Base-by-base conservation (phyloP, 2,329 filamentous ascomycete species). In the Ophiostoma perfectum region DNA sequence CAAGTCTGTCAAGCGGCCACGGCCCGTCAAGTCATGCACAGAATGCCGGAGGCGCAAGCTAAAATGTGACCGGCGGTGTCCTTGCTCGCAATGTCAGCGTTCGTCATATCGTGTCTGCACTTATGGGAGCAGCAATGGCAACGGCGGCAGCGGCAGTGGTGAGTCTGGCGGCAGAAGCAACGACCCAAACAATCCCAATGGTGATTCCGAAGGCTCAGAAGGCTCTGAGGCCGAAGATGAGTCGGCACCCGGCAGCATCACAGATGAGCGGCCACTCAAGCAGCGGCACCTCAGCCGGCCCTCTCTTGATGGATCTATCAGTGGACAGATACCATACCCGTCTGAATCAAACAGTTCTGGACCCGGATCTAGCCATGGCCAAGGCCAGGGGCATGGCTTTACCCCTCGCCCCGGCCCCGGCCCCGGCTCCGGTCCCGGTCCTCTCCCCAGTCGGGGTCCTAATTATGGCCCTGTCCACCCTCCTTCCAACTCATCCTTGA, bases 61-160 rank as follows among this genome's bases (percentile, higher is more conserved):
- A 5, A 80, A 81, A 69, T 87, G 85, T 75, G 84, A 87, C 74
- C 80, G 85, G 62, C 78, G 81, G n/a, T 78, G 80, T 60, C 83
- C 84, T 4, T 87, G 85, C 72, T 83, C 82, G 5, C 84, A 86
- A 74, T 87, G 85, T 73, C 82, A 84, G 66, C 85, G 84, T 74
- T 83, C 83, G 5, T 18, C 66, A n/a, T 81, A 80, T 71, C 82
- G 84, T 47, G 73, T 76, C 52, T 86, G 84, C 76, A 82, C 78
- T 72, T 86, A 86, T 58, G 72, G 72, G 72, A 78, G 82, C 81
- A 83, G 44, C 72, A 78, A 82, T 38, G 78, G 81, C 38, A 81
- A 83, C 67, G 79, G 82, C 39, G 38, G 39, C 39, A 42, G 39
- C 11, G 81, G 83, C 8, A 66, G 45, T 62, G 44, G 62, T 4